Evolutionary conservation across 1,284 basidiomycete genomes (phyloP).

Genomic region (Apiotrichum porosum): DNA sequence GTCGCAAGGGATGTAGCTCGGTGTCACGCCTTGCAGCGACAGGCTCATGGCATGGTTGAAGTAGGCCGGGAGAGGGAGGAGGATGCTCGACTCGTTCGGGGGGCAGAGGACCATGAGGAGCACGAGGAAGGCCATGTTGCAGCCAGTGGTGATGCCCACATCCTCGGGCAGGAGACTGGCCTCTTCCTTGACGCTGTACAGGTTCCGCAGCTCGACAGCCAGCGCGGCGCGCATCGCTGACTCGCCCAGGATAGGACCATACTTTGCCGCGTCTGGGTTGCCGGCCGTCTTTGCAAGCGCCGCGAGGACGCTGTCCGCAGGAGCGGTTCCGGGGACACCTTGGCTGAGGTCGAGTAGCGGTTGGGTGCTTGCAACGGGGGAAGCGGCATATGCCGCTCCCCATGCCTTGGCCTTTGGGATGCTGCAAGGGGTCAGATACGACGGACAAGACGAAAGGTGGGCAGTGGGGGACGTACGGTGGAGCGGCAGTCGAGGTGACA

Average conservation of each 20-base stretch:
- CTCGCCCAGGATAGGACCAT: constrained; percentile 66
- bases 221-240: constrained; percentile 57
- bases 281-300: constrained; percentile 54
- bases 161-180: constrained; percentile 10
- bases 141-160: constrained; percentile 41
- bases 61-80: constrained; percentile 76
- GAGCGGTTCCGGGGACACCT: constrained; percentile 62
- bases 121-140: constrained; percentile 49
- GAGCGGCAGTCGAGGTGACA: constrained; percentile 30
- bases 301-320: constrained; percentile 56
- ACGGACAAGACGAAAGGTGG: not conserved
- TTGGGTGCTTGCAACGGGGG: constrained; percentile 54
- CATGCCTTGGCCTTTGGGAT: constrained; percentile 67
- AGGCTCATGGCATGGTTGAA: constrained; percentile 79
- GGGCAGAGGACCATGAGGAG: constrained; percentile 57
- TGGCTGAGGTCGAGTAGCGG: constrained; percentile 72
- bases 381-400: constrained; percentile 62
- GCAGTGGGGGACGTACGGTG: constrained; percentile 10
- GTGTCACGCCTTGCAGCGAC: constrained; percentile 60
- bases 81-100: constrained; percentile 63
- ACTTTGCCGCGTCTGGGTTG: constrained; percentile 55
- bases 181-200: constrained; percentile 54
- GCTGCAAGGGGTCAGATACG: constrained; percentile 44
- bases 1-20: constrained; percentile 60
- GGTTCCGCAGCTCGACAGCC: constrained; percentile 60